A percentile compares a stretch with the other conserved stretches of the same genome.
phyloP scores from a whole-genome alignment of 352 stramenopile species.

The Albugo candida region DNA sequence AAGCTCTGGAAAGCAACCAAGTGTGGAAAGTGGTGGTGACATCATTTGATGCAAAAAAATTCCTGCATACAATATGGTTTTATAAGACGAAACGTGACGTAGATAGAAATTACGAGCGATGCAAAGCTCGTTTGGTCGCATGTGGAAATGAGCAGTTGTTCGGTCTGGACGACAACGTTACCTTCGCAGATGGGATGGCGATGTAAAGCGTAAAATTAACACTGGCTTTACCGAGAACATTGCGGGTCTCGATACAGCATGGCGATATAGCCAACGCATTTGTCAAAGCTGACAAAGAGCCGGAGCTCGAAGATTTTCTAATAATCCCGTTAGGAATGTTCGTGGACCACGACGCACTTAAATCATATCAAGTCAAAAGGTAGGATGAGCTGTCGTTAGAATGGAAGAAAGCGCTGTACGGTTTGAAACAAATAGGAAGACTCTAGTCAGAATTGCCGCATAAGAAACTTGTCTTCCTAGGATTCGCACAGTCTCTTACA shows the following conservation, averaged over 20 bases:
- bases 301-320: slow-evolving; percentile 6
- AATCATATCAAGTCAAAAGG: too few relatives aligned
- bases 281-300: neutral
- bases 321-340: slow-evolving; percentile 1
- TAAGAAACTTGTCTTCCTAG: neutral
- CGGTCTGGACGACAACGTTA: neutral
- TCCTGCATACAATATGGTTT: too few relatives aligned
- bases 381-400: neutral
- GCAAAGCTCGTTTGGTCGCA: too few relatives aligned
- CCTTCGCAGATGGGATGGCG: neutral
- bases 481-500: neutral
- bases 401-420: slow-evolving; percentile 1
- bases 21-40: too few relatives aligned
- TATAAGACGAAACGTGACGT: too few relatives aligned
- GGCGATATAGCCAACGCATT: neutral
- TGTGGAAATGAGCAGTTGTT: neutral
- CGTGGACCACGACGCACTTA: too few relatives aligned
- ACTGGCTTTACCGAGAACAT: neutral
- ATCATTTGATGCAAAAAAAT: too few relatives aligned
- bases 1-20: too few relatives aligned
- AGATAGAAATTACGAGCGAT: neutral
- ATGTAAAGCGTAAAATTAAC: neutral
- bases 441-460: slow-evolving; percentile 3
- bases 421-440: too few relatives aligned
- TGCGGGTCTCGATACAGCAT: neutral